Base-by-base conservation (phyloP, 495 filamentous ascomycete genomes). In the Neurospora discreta region DNA sequence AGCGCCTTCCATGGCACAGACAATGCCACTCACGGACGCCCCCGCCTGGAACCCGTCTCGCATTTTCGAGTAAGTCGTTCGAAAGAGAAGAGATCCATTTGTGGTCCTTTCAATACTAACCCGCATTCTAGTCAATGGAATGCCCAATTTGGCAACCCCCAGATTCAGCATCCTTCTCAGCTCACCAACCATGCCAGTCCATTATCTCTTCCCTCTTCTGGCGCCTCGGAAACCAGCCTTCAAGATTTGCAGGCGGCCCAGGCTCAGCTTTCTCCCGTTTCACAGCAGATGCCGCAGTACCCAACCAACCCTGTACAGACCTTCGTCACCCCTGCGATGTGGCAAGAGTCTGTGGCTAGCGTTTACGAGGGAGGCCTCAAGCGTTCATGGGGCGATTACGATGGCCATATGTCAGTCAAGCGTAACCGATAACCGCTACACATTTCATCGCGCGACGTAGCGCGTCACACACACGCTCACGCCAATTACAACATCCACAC, bases 301-400 rank as follows among this genome's bases (percentile, higher is more conserved):
- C 84, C 84, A 40, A 80, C 85, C 15, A 82, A 87, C 18, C 87
- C 85, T 9, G 79, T 83, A 23, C 82, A 84, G 74, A 85, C 89
- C 18, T 90, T 96, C 74, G 92, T 99, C 71, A 97, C 93, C 15
- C 93, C 95, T 13, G 90, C 91, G 73, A 97, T 97, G 88, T 99
- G 95, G 95, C 94, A 97, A 80, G 92, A 97, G 76, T 93, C 90
- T 60, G 94, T 99, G 75, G 94, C 96, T 16, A 93, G 89, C 76
- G 92, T 95, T 2, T 97, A 91, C 81, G 92, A 94, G 65, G 89
- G 89, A 70, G 89, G 90, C 5, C 77, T 92, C 39, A 97, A 96
- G 80, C 84, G 93, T 44, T 83, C 90, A 38, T 95, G 92, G 92
- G 52, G 30, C 52, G 89, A 90, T 74, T 86, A 84, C 70, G 84